Evolutionary conservation across 495 filamentous ascomycete species (phyloP).

Genomic region (Lentithecium fluviatile): DNA sequence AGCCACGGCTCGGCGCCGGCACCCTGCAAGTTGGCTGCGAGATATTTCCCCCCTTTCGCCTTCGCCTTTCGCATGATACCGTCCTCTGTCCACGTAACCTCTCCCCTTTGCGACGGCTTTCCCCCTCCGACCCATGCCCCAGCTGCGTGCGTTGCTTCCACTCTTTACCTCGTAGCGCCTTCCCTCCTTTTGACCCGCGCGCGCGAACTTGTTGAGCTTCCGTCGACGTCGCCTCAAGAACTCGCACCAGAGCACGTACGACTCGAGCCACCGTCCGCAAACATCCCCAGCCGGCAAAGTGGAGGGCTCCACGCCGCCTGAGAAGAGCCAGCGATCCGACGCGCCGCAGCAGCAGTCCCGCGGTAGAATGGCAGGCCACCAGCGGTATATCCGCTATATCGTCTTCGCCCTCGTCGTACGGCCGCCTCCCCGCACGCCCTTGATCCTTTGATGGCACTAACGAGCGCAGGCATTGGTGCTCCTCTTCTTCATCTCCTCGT

Average conservation of each 20-base stretch:
- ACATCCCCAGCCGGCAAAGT: constrained; percentile 31
- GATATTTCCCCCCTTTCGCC: too few relatives aligned
- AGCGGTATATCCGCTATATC: constrained; percentile 71
- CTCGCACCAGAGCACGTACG: neutral
- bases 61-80: neutral
- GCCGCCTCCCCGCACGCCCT: constrained; percentile 13
- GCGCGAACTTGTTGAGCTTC: constrained; percentile 5
- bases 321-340: constrained; percentile 33
- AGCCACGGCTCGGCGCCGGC: too few relatives aligned
- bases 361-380: constrained; percentile 40
- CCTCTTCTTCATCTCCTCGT: constrained; percentile 78
- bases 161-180: constrained; percentile 1
- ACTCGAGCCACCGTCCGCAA: constrained; percentile 10
- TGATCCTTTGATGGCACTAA: constrained; percentile 2
- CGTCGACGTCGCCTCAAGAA: constrained; percentile 24
- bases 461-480: constrained; percentile 62
- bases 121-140: neutral
- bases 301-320: constrained; percentile 27
- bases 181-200: neutral
- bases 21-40: too few relatives aligned
- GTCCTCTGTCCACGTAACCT: neutral
- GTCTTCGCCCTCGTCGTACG: constrained; percentile 83
- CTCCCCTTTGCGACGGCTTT: neutral
- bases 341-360: constrained; percentile 23
- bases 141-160: neutral